A percentile compares a stretch with the other conserved stretches of the same genome.
Conservation (phyloP, 2,329 filamentous ascomycete genomes). For the Calonectria honghensis region DNA sequence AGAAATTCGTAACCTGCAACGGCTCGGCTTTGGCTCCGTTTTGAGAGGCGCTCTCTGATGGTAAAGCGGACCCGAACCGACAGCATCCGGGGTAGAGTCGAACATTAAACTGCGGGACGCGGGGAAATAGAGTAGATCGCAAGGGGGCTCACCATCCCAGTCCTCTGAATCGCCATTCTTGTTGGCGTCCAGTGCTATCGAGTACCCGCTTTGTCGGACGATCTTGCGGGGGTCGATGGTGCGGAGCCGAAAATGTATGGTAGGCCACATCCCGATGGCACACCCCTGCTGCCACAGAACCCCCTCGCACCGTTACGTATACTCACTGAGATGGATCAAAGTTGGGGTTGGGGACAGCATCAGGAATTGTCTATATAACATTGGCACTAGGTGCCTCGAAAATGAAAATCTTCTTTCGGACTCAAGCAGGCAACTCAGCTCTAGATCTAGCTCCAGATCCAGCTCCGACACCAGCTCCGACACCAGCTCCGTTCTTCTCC, state of each 20-base stretch:
- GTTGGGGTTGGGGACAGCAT: neutral
- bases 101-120: slow-evolving; percentile 32
- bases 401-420: slow-evolving; percentile 1
- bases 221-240: slow-evolving; percentile 33
- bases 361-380: slow-evolving; percentile 29
- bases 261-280: slow-evolving; percentile 39
- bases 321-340: neutral
- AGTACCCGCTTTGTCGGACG: slow-evolving; percentile 30
- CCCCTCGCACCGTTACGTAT: slow-evolving; percentile 28
- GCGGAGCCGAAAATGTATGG: slow-evolving; percentile 33
- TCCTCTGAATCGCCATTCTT: neutral
- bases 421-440: slow-evolving; percentile 38
- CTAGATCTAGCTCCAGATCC: slow-evolving; percentile 15
- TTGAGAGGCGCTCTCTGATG: slow-evolving; percentile 7
- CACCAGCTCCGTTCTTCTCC: neutral
- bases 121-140: slow-evolving; percentile 35
- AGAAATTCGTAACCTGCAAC: neutral
- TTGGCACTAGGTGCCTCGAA: neutral
- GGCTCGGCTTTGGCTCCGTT: slow-evolving; percentile 16
- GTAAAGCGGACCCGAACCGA: slow-evolving; percentile 37
- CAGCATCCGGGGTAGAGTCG: slow-evolving; percentile 30
- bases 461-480: slow-evolving; percentile 26
- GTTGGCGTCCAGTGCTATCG: slow-evolving; percentile 1
- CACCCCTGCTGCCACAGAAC: slow-evolving; percentile 20
- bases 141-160: neutral